Base-by-base conservation (phyloP, 352 stramenopile species). In the Blastocystis sp. region DNA sequence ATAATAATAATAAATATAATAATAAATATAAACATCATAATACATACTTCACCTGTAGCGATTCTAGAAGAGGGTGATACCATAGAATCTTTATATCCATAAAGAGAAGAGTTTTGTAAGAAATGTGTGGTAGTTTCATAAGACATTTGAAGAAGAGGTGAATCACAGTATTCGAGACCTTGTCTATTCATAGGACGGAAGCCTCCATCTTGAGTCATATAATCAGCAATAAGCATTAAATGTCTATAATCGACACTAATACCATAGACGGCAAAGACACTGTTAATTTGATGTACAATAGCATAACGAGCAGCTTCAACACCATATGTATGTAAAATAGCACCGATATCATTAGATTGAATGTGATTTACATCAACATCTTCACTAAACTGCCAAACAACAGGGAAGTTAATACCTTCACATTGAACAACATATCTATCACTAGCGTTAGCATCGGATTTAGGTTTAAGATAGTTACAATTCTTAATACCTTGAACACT, bases 51-150 rank as follows among this genome's bases (percentile, higher is more conserved):
- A 19, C 49, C 49, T 6, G 49, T 59, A 10, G 49, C 10, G 18
- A 59, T 59, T 36, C 49, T 49, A n/a, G 49, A 36, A 5, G 49
- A 59, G 11, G 49, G 49, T 23, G 49, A 41, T 24, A 36, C n/a
- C 49, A 59, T 59, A 4, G 23, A 30, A 21, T 58, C 57, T 0
- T 34, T 43, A 0, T 84, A 67, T 21, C 78, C 77, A 42, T 81
- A 77, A 10, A 95, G 65, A 36, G 91, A 88, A 19, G 91, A 88
- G 55, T 94, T 75, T 6, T 84, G 93, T 55, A 99, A 74, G 71
- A 98, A 99, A 32, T 91, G 85, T 64, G 91, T 91, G 23, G 90
- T 97, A 32, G 90, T 97, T 75, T 99, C 92, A 72, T 96, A 99
- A 72, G 86, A 95, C 80, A 98, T 98, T 73, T 97, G 87, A 67